phyloP scores from a whole-genome alignment of 2,329 filamentous ascomycete species.

The Pseudogymnoascus sp. region DNA sequence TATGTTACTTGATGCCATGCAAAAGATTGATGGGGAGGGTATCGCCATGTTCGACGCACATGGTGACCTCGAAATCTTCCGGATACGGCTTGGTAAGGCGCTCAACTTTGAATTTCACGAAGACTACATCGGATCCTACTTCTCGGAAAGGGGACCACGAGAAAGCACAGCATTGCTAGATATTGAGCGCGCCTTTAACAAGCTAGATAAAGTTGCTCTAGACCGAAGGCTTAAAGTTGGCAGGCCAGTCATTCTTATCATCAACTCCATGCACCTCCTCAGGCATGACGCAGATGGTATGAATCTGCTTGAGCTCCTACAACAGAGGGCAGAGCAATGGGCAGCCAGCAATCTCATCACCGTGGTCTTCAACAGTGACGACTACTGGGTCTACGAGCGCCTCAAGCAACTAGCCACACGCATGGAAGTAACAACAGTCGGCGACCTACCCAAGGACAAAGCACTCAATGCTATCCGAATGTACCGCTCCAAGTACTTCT shows the following conservation, averaged over 20 bases:
- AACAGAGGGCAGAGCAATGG: constrained; percentile 95
- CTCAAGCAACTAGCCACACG: constrained; percentile 86
- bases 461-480: constrained; percentile 69
- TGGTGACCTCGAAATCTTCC: constrained; percentile 89
- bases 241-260: constrained; percentile 77
- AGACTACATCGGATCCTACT: constrained; percentile 94
- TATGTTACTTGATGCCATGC: constrained; percentile 95
- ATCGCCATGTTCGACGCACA: constrained; percentile 96
- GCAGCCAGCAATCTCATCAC: constrained; percentile 86
- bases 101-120: constrained; percentile 96
- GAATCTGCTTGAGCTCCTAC: constrained; percentile 85
- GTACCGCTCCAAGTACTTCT: constrained; percentile 74
- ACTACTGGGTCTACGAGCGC: constrained; percentile 97
- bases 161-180: constrained; percentile 89
- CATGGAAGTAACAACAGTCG: constrained; percentile 86
- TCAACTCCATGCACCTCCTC: constrained; percentile 89
- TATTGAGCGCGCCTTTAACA: constrained; percentile 95
- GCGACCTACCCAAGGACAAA: constrained; percentile 70
- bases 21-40: constrained; percentile 79
- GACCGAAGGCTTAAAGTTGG: constrained; percentile 51
- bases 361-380: constrained; percentile 89
- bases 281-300: constrained; percentile 89
- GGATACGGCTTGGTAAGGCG: constrained; percentile 84
- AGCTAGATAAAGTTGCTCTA: constrained; percentile 91
- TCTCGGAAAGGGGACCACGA: constrained; percentile 85